Evolutionary conservation across 2,329 filamentous ascomycete species (phyloP).

Genomic region (Paraconiothyrium sp.): DNA sequence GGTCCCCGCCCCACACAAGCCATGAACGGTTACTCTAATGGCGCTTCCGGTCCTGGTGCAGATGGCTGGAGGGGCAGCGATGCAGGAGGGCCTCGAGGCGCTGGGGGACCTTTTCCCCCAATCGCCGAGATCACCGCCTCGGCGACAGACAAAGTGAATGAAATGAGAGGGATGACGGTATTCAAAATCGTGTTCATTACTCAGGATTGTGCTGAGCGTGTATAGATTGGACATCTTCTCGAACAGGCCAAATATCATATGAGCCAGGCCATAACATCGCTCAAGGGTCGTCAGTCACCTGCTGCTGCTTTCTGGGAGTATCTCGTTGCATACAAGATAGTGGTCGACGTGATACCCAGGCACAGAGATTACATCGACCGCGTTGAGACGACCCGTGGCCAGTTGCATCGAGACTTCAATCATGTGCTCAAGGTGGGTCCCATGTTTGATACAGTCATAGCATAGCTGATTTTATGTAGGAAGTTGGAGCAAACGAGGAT

Average conservation of each 20-base stretch:
- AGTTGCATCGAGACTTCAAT: constrained; percentile 61
- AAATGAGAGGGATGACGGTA: constrained; percentile 42
- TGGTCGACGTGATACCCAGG: constrained; percentile 76
- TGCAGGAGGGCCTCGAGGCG: constrained; percentile 29
- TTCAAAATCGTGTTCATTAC: neutral
- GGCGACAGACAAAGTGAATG: constrained; percentile 48
- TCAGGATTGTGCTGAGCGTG: constrained; percentile 26
- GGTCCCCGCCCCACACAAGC: constrained; percentile 28
- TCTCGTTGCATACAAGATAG: constrained; percentile 80
- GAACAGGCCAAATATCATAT: constrained; percentile 53
- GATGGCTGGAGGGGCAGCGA: constrained; percentile 38
- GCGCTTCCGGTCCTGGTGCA: constrained; percentile 31
- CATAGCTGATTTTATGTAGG: constrained; percentile 31
- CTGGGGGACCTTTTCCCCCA: constrained; percentile 45
- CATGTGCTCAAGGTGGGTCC: constrained; percentile 42
- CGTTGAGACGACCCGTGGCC: constrained; percentile 65
- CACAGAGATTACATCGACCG: constrained; percentile 76
- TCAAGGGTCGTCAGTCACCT: constrained; percentile 58
- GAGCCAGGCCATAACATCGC: constrained; percentile 63
- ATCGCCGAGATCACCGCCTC: constrained; percentile 56
- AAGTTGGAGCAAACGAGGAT: constrained; percentile 50
- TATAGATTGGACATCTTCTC: constrained; percentile 53
- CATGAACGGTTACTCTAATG: constrained; percentile 46
- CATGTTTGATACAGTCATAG: neutral
- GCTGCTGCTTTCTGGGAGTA: constrained; percentile 86